A percentile compares a stretch with the other conserved stretches of the same genome.
phyloP scores from a whole-genome alignment of 352 stramenopile species.

The Stephanocyclus meneghinianus region DNA sequence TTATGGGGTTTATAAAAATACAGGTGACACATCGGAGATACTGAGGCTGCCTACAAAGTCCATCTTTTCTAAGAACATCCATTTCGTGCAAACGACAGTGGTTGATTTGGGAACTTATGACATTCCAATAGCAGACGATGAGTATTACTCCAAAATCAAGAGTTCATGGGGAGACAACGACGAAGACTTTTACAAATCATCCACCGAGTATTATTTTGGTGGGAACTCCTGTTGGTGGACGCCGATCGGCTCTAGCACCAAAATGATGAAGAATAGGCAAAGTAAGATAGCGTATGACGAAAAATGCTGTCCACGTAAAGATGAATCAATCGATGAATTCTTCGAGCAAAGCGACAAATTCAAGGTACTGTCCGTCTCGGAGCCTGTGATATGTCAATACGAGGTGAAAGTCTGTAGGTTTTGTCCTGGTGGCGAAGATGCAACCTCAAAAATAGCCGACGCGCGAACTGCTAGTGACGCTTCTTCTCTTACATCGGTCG shows the following conservation, averaged over 20 bases:
- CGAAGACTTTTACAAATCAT: not conserved
- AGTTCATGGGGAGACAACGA: conserved; percentile 24
- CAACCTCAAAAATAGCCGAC: not conserved
- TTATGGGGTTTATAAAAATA: not conserved
- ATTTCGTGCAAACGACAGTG: conserved; percentile 33
- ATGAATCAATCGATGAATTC: conserved; percentile 46
- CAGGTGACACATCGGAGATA: conserved; percentile 1
- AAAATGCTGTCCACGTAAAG: conserved; percentile 37
- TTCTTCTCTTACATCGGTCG: conserved; percentile 13
- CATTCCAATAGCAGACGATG: conserved; percentile 16
- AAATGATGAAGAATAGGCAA: conserved; percentile 23
- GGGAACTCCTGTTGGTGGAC: conserved; percentile 34
- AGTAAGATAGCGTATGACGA: conserved; percentile 56
- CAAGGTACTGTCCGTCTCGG: conserved; percentile 31
- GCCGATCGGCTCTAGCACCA: not conserved
- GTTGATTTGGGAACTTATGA: conserved; percentile 44
- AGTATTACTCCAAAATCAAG: conserved; percentile 35
- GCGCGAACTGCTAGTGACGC: not conserved
- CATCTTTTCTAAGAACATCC: conserved; percentile 37
- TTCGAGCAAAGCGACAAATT: conserved; percentile 40
- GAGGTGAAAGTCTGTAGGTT: conserved; percentile 38
- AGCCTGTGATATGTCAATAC: conserved; percentile 50
- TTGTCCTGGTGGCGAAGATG: conserved; percentile 21
- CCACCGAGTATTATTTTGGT: conserved; percentile 55
- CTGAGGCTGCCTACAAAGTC: conserved; percentile 44